A percentile compares a stretch with the other conserved stretches of the same genome.
phyloP scores from a whole-genome alignment of 352 stramenopile genomes.

The Globisporangium middletonii region DNA sequence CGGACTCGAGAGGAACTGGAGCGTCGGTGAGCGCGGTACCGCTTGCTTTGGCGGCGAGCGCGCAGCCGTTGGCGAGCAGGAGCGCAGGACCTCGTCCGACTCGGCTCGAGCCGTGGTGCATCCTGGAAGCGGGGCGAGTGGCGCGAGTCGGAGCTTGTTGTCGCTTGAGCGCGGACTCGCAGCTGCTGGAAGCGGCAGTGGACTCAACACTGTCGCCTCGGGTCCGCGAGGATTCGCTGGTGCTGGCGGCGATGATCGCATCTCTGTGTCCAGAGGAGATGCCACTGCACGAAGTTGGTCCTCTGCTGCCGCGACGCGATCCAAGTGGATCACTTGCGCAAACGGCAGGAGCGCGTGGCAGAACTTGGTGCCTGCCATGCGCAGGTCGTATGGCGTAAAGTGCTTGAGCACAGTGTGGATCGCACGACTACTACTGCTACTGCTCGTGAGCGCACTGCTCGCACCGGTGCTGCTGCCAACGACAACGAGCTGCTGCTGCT shows the following conservation, averaged over 20 bases:
- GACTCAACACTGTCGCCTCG: no score
- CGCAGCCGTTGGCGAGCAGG: no score
- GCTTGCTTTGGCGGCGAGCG: no score
- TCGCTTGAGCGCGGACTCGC: background rate
- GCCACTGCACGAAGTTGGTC: background rate
- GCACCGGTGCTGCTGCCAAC: constrained; percentile 5
- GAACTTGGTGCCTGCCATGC: constrained; percentile 38
- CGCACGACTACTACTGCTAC: background rate
- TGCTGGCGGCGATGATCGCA: background rate
- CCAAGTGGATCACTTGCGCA: constrained; percentile 43
- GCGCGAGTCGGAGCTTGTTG: background rate
- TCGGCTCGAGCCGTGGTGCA: no score
- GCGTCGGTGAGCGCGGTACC: no score
- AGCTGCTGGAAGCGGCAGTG: background rate
- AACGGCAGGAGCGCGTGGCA: constrained; percentile 57
- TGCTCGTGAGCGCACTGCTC: background rate
- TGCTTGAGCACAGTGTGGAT: constrained; percentile 13
- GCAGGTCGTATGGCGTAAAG: constrained; percentile 55
- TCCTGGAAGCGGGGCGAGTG: background rate
- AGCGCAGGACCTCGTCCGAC: no score
- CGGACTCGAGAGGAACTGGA: no score
- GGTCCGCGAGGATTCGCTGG: background rate
- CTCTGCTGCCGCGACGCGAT: constrained; percentile 14
- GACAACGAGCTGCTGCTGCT: constrained; percentile 9
- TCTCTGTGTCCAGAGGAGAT: background rate